Evolutionary conservation across 768 basidiomycete species (phyloP).

Genomic region (Pleurotus giganteus): DNA sequence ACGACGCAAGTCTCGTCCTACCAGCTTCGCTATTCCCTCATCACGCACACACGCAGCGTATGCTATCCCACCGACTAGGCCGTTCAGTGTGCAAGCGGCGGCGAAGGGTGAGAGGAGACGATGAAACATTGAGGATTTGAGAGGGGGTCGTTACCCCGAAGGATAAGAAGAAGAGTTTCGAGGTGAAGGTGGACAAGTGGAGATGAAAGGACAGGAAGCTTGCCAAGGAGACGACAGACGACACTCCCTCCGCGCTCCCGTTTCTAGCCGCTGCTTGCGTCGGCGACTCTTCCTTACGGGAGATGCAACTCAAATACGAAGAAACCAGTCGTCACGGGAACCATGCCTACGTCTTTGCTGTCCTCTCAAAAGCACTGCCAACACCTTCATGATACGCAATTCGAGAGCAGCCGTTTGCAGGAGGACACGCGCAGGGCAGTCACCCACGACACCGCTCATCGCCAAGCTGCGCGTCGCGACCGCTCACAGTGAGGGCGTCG

Average conservation of each 20-base stretch:
- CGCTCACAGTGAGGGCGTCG: no score
- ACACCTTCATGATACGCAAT: no score
- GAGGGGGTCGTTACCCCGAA: conserved; percentile 12
- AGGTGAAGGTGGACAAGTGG: conserved; percentile 7
- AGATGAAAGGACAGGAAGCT: not conserved
- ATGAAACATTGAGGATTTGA: conserved; percentile 23
- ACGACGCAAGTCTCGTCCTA: conserved; percentile 32
- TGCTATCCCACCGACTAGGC: conserved; percentile 31
- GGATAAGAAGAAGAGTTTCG: conserved; percentile 2
- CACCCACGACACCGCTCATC: no score
- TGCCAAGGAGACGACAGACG: conserved; percentile 13
- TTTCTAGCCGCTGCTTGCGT: conserved; percentile 50
- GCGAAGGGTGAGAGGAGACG: conserved; percentile 17
- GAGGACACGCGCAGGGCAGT: no score
- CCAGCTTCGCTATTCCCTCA: conserved; percentile 35
- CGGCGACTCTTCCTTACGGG: conserved; percentile 71
- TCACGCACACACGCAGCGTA: conserved; percentile 26
- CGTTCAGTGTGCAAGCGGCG: conserved; percentile 57
- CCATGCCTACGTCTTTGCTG: no score
- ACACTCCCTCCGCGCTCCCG: conserved; percentile 21
- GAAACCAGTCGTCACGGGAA: no score
- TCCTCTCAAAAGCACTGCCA: no score
- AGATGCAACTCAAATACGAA: no score
- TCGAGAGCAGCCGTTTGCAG: no score
- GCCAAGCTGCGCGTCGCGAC: no score